These are phyloP conservation scores for Vitis hybrid DNA, from an alignment of 177 flowering plant genomes.

Conservation along the genomic window DNA sequence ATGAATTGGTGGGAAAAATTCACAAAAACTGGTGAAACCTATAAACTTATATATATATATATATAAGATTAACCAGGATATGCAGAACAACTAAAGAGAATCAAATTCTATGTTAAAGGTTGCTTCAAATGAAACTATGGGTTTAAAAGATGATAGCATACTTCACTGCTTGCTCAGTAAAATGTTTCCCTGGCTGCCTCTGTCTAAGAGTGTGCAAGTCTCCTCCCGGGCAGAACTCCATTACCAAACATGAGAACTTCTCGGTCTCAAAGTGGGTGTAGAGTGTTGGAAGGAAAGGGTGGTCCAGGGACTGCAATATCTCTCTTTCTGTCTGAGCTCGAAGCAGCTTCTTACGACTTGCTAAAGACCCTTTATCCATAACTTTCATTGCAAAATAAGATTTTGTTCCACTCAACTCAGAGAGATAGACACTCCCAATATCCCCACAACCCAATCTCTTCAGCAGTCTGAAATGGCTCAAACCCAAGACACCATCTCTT, in stretches of 20 bases:
- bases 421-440: slow-evolving; percentile 88
- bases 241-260: slow-evolving; percentile 88
- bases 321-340: slow-evolving; percentile 97
- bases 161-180: slow-evolving; percentile 93
- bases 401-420: slow-evolving; percentile 83
- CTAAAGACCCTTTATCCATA: slow-evolving; percentile 85
- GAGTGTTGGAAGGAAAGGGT: slow-evolving; percentile 88
- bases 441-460: slow-evolving; percentile 94
- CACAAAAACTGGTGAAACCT: not conserved
- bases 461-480: slow-evolving; percentile 79
- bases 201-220: slow-evolving; percentile 92
- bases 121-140: not conserved
- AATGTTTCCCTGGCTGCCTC: slow-evolving; percentile 88
- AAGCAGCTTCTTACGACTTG: slow-evolving; percentile 84
- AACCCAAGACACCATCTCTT: slow-evolving; percentile 68
- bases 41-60: no score
- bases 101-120: not conserved
- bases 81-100: slow-evolving; percentile 2
- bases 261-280: slow-evolving; percentile 92
- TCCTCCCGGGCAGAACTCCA: slow-evolving; percentile 98
- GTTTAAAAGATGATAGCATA: slow-evolving; percentile 30
- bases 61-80: not conserved
- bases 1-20: no score
- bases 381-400: slow-evolving; percentile 93
- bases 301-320: slow-evolving; percentile 81